phyloP scores from a whole-genome alignment of 306 rosid species.

The Vigna reflexopilosa region DNA sequence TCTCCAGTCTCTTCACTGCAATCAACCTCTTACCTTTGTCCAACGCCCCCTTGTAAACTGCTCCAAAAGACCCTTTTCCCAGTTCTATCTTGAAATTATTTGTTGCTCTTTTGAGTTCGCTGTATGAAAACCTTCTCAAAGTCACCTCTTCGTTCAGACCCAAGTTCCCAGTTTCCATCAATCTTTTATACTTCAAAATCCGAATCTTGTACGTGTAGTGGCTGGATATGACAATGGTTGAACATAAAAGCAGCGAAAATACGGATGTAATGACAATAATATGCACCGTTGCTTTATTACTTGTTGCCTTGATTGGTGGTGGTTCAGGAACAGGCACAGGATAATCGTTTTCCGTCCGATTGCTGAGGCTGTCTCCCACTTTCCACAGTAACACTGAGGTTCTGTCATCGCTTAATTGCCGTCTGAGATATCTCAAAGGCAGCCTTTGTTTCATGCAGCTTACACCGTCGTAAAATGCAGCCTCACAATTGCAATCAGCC shows the following conservation, averaged over 20 bases:
- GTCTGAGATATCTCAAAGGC: slow-evolving; percentile 47
- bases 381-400: slow-evolving; percentile 24
- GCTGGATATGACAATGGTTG: slow-evolving; percentile 10
- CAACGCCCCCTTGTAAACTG: slow-evolving; percentile 48
- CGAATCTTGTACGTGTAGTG: slow-evolving; percentile 42
- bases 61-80: slow-evolving; percentile 53
- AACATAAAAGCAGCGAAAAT: slow-evolving; percentile 34
- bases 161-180: slow-evolving; percentile 11
- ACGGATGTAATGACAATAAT: slow-evolving; percentile 21
- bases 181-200: slow-evolving; percentile 45
- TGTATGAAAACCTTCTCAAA: slow-evolving; percentile 10
- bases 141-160: not conserved
- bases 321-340: not conserved
- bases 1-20: slow-evolving; percentile 52
- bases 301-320: slow-evolving; percentile 27
- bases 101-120: slow-evolving; percentile 48
- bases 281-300: slow-evolving; percentile 27
- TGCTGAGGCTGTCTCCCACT: slow-evolving; percentile 28
- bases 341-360: not conserved
- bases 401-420: not conserved
- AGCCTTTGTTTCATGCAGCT: slow-evolving; percentile 36
- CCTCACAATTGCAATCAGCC: slow-evolving; percentile 49
- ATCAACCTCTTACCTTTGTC: slow-evolving; percentile 36
- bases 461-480: slow-evolving; percentile 8
- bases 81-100: slow-evolving; percentile 44